Conservation (phyloP, 257 asterid genomes). For the Solanum virginianum region DNA sequence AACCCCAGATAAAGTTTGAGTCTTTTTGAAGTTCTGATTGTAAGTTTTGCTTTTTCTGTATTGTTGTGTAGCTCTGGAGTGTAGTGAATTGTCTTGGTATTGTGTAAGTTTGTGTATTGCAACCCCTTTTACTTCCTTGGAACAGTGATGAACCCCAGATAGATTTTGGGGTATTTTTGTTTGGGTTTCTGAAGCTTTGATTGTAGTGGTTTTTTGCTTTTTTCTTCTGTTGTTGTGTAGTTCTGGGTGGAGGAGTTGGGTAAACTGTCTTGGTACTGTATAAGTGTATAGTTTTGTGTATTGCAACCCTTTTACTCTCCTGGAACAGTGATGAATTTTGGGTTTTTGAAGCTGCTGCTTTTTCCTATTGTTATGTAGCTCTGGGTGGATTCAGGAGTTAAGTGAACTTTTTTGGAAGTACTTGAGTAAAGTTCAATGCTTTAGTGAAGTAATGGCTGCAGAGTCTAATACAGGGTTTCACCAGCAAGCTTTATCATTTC, state of each 20-base stretch:
- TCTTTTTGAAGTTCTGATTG: background rate
- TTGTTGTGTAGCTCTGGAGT: background rate
- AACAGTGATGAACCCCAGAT: background rate
- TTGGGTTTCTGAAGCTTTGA: background rate
- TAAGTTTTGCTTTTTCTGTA: background rate
- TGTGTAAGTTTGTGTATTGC: background rate
- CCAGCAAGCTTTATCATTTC: conserved; percentile 31
- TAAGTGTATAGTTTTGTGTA: background rate
- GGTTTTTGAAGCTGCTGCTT: background rate
- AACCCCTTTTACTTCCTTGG: background rate
- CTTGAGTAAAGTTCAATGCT: background rate
- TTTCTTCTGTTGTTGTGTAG: background rate
- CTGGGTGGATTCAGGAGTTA: background rate
- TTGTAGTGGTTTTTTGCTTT: background rate
- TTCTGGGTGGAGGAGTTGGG: background rate
- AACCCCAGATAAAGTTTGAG: background rate
- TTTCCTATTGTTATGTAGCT: background rate
- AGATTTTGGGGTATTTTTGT: background rate
- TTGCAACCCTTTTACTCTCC: background rate
- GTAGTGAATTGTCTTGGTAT: background rate
- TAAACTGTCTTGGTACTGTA: background rate
- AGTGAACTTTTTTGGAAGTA: background rate
- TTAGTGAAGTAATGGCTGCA: conserved; percentile 36
- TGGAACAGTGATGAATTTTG: background rate
- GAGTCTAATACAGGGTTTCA: conserved; percentile 49